Base-by-base conservation (phyloP, 2,329 filamentous ascomycete species). In the Chaetomium olivaceum region DNA sequence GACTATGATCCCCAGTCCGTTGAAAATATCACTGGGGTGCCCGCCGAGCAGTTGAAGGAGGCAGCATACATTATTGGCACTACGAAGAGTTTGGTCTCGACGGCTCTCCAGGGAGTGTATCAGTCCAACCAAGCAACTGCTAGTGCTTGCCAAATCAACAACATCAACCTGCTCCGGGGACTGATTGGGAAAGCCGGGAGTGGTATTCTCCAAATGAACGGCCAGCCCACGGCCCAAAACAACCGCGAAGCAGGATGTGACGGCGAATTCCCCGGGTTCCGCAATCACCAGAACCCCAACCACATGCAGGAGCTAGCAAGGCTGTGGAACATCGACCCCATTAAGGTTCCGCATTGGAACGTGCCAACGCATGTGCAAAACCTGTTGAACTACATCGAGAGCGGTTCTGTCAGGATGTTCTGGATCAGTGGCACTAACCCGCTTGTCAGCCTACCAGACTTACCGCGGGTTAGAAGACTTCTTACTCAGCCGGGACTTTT, bases 101-200 rank as follows among this genome's bases (percentile, higher is more conserved):
- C 77, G 4, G 76, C 75, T 1, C 67, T 79, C 0, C 77, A 79
- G 65, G 77, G 77, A 3, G 77, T 79, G 5, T 79, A 79, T 62
- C 77, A 79, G 66, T 77, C 76, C 1, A 76, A 78, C 69, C 77
- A 79, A 65, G 76, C 76, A n/a, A 78, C 77, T 3, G 76, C 77
- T 2, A 73, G 71, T 60, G 76, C 77, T 0, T 78, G 77, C 65
- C 76, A 77, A 65, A 77, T 79, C 67, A 78, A 79, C 69, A 79
- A 78, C 65, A 78, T 79, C 71, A 78, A 78, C 57, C 73, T 79
- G 1, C 69, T 78, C 1, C 73, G 73, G 7, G 77, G 77, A 1
- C 69, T 73, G 19, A 76, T 78, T 21, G 76, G 77, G 6, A 76
- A 71, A 50, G 72, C 75, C 1, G 77, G 77, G 16, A 73, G 74